Percentiles rank a stretch among this genome's conserved stretches.
These are phyloP conservation scores for Starmerella cellae DNA, from an alignment of 805 yeast genomes.

Conservation along the genomic window DNA sequence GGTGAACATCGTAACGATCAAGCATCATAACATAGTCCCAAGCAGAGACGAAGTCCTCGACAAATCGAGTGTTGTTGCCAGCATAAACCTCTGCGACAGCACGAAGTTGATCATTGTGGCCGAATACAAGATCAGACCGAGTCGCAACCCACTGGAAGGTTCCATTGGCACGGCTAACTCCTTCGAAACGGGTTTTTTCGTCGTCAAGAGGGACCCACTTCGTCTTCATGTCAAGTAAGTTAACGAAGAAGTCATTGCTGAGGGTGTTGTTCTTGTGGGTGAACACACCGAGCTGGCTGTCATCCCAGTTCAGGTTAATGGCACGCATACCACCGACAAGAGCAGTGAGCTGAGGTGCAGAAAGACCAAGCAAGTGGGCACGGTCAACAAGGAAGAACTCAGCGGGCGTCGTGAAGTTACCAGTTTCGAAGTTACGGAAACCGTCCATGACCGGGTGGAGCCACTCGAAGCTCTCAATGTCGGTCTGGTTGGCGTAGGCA, in stretches of 20 bases:
- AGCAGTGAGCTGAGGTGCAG: constrained; percentile 17
- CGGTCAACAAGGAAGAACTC: constrained; percentile 17
- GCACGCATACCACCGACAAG: constrained; percentile 18
- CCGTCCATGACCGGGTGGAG: constrained; percentile 18
- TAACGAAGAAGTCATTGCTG: constrained; percentile 17
- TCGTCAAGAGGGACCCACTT: constrained; percentile 16
- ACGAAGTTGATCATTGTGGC: constrained; percentile 15
- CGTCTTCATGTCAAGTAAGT: constrained; percentile 10
- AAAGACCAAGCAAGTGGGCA: constrained; percentile 14
- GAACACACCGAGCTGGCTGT: constrained; percentile 13
- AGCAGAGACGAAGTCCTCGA: constrained; percentile 14
- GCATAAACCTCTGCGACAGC: constrained; percentile 15
- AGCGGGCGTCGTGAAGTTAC: constrained; percentile 10
- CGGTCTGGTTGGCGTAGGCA: constrained; percentile 13
- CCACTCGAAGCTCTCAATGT: constrained; percentile 14
- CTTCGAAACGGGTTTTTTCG: constrained; percentile 15
- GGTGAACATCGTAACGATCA: constrained; percentile 15
- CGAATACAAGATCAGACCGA: constrained; percentile 14
- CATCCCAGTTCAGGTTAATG: constrained; percentile 17
- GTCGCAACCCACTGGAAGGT: constrained; percentile 15
- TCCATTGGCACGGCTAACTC: constrained; percentile 13
- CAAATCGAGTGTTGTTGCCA: constrained; percentile 9
- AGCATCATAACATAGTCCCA: constrained; percentile 19
- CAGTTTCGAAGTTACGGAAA: constrained; percentile 17
- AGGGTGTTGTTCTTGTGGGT: constrained; percentile 11